A percentile compares a stretch with the other conserved stretches of the same genome.
phyloP scores from a whole-genome alignment of 208 protist genomes.

The Blastocrithidia nonstop region DNA sequence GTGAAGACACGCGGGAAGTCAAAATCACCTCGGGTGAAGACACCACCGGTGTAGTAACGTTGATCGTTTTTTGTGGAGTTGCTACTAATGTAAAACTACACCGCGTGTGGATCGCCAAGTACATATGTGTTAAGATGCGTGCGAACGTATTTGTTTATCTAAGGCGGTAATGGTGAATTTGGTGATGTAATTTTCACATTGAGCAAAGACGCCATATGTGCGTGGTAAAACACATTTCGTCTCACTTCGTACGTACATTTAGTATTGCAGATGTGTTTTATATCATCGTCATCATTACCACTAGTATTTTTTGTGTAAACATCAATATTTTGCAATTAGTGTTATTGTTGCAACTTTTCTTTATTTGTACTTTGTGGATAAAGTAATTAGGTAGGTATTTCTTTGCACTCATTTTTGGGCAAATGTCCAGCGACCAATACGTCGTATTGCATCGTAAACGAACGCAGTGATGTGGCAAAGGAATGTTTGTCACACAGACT shows the following conservation, averaged over 20 bases:
- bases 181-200: slow-evolving; percentile 42
- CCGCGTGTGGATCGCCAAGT: slow-evolving; percentile 49
- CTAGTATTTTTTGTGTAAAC: neutral
- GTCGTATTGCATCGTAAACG: slow-evolving; percentile 54
- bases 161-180: slow-evolving; percentile 28
- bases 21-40: slow-evolving; percentile 58
- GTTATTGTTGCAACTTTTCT: neutral
- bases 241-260: slow-evolving; percentile 39
- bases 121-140: slow-evolving; percentile 38
- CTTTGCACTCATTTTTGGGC: slow-evolving; percentile 11
- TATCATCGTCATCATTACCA: neutral
- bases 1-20: slow-evolving; percentile 79
- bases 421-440: slow-evolving; percentile 61
- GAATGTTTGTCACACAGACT: slow-evolving; percentile 21
- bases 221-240: slow-evolving; percentile 59
- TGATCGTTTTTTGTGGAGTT: neutral
- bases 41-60: slow-evolving; percentile 5
- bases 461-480: slow-evolving; percentile 24
- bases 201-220: slow-evolving; percentile 62
- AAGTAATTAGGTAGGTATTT: slow-evolving; percentile 7
- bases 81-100: slow-evolving; percentile 5
- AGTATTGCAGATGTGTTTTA: slow-evolving; percentile 3
- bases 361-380: slow-evolving; percentile 7
- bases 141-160: slow-evolving; percentile 35
- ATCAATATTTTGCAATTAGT: neutral